Percentiles rank a stretch among this genome's conserved stretches.
phyloP scores from a whole-genome alignment of 1,284 basidiomycete genomes.

The Trichosporon faecale region DNA sequence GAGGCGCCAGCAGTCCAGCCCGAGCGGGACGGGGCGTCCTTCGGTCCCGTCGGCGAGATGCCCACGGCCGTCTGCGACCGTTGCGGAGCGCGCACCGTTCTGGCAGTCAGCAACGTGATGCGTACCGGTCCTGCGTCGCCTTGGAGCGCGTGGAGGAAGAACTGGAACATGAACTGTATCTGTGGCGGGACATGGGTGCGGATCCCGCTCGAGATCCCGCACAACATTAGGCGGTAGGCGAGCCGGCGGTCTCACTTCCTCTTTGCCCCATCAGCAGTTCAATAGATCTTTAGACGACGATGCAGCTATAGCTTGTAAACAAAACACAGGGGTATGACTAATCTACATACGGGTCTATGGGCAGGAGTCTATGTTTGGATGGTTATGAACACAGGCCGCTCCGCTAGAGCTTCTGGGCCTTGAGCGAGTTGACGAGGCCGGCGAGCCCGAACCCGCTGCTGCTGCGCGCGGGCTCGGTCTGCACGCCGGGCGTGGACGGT shows the following conservation, averaged over 20 bases:
- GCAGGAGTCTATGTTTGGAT: too few relatives aligned
- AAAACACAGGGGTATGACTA: too few relatives aligned
- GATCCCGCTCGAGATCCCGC: conserved; percentile 19
- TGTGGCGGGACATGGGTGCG: conserved; percentile 43
- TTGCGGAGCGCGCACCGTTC: conserved; percentile 29
- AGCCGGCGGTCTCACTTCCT: too few relatives aligned
- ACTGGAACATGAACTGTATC: conserved; percentile 27
- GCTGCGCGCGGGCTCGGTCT: neutral
- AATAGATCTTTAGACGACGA: too few relatives aligned
- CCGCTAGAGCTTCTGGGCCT: neutral
- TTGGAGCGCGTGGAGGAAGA: conserved; percentile 27
- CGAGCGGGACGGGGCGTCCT: conserved; percentile 33
- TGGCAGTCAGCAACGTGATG: conserved; percentile 17
- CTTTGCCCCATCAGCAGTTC: too few relatives aligned
- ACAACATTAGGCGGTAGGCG: neutral
- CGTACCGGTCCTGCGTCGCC: conserved; percentile 12
- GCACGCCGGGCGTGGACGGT: neutral
- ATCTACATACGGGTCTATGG: too few relatives aligned
- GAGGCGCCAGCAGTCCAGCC: conserved; percentile 13
- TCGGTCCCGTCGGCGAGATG: conserved; percentile 23
- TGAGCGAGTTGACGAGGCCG: neutral
- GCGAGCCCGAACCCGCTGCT: neutral
- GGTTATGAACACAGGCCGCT: too few relatives aligned
- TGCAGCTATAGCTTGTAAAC: too few relatives aligned
- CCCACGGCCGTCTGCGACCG: conserved; percentile 31